Percentiles rank a stretch among this genome's conserved stretches.
These are phyloP conservation scores for Sideroxylon spinosum DNA, from an alignment of 179 eudicot species.

Conservation along the genomic window DNA sequence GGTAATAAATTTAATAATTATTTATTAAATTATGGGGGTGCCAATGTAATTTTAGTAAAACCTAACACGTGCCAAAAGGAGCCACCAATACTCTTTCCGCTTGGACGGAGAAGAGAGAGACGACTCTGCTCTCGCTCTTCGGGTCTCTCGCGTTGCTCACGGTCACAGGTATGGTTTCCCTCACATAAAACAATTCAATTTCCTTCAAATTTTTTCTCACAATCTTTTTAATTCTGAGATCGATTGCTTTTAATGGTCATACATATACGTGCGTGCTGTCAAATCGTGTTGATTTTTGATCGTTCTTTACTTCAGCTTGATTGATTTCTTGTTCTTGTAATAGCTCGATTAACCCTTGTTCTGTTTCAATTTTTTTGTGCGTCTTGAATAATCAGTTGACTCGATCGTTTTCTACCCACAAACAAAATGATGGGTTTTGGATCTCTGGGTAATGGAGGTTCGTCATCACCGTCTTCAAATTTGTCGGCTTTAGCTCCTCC, in stretches of 20 bases:
- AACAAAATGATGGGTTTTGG: constrained; percentile 56
- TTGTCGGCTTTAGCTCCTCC: constrained; percentile 89
- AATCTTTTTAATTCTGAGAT: background rate
- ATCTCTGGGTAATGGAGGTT: constrained; percentile 38
- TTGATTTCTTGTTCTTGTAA: constrained; percentile 2
- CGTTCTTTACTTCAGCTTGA: background rate
- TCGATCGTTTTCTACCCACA: background rate
- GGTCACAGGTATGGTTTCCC: background rate
- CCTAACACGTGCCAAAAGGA: background rate
- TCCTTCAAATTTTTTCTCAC: background rate
- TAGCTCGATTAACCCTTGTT: background rate
- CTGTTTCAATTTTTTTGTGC: constrained; percentile 14
- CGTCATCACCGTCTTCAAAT: constrained; percentile 57
- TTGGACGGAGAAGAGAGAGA: background rate
- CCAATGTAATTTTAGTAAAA: background rate
- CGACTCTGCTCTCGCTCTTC: background rate
- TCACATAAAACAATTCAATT: background rate
- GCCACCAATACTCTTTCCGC: background rate
- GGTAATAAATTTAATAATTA: no score
- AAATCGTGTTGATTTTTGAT: background rate
- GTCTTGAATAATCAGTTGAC: constrained; percentile 28
- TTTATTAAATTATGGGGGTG: background rate
- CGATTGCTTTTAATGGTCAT: background rate
- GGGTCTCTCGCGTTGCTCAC: background rate
- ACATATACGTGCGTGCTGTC: background rate